Base-by-base conservation (phyloP, 306 rosid genomes). In the Cicer bijugum region DNA sequence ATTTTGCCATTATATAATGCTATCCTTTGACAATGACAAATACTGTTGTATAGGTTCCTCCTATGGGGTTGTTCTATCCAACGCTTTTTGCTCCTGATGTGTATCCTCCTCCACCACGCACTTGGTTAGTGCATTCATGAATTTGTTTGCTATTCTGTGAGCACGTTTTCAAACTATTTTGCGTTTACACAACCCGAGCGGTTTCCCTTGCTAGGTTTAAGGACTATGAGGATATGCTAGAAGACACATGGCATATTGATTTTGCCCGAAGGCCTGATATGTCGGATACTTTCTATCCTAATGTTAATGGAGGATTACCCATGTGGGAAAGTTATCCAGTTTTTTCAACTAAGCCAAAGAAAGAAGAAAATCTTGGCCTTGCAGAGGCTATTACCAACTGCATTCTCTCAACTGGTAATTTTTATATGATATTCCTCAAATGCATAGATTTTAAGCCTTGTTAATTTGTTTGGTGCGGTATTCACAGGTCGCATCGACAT, bases 31-130 rank as follows among this genome's bases (percentile, higher is more conserved):
- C 45, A 57, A 11, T 75, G 69, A 46, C 60, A 50, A 68, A 38
- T 14, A 45, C 59, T 78, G 9, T 45, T 64, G 69, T 37, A 39
- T 48, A 91, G 98, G 98, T 94, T 75, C 97, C 97, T 71, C 96
- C 98, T 4, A 89, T 94, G 97, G 98, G 98, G 73, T 79, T 94
- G 90, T 91, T 94, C 85, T 85, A 80, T 82, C 98, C 98, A 78
- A 87, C 10, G 79, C 95, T 94, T 73, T 81, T 94, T 79, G 96
- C 86, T 82, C 97, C 97, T 15, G 96, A 94, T 43, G 89, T 88
- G 77, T 94, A 84, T 91, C 98, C 97, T 82, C 91, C 91, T 28
- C 95, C 98, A 56, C 96, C 96, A n/a, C 92, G 98, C 38, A 79
- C 89, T 55, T 94, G 97, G 97, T 94, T 67, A 71, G 17, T 16